These are phyloP conservation scores for Leptosphaerulina australis DNA, from an alignment of 2,329 filamentous ascomycete species.

Conservation along the genomic window DNA sequence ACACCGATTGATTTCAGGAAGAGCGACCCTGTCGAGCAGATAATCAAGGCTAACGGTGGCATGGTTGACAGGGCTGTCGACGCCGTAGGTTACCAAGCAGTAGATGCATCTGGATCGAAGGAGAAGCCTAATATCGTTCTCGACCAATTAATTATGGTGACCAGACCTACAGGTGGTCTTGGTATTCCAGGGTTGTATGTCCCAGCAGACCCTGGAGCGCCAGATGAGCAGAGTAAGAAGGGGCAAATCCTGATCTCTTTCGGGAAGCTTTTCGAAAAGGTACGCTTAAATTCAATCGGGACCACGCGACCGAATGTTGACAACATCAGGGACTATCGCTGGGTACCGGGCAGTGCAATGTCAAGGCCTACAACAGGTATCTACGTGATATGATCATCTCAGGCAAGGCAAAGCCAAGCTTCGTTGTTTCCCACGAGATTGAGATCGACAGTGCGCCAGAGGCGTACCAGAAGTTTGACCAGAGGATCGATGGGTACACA, in stretches of 20 bases:
- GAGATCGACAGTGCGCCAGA: conserved; percentile 64
- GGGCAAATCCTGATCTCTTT: conserved; percentile 69
- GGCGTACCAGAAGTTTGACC: conserved; percentile 71
- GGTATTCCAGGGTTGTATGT: conserved; percentile 65
- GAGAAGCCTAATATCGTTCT: conserved; percentile 68
- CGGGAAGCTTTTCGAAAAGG: conserved; percentile 72
- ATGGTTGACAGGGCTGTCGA: conserved; percentile 70
- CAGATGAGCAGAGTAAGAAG: conserved; percentile 65
- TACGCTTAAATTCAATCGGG: conserved; percentile 27
- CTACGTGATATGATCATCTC: conserved; percentile 69
- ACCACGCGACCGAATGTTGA: conserved; percentile 8
- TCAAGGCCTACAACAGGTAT: conserved; percentile 71
- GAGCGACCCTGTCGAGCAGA: conserved; percentile 65
- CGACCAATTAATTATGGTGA: conserved; percentile 68
- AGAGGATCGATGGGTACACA: conserved; percentile 69
- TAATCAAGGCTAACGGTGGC: conserved; percentile 63
- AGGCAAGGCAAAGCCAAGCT: conserved; percentile 68
- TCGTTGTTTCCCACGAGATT: conserved; percentile 70
- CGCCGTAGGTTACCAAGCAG: conserved; percentile 70
- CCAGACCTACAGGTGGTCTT: conserved; percentile 65
- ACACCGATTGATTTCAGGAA: conserved; percentile 66
- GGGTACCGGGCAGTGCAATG: conserved; percentile 69
- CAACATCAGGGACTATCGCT: conserved; percentile 61
- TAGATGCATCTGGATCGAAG: conserved; percentile 59
- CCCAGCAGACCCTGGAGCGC: conserved; percentile 65